These are phyloP conservation scores for Nannizziopsis barbatae DNA, from an alignment of 2,329 filamentous ascomycete genomes.

Conservation along the genomic window DNA sequence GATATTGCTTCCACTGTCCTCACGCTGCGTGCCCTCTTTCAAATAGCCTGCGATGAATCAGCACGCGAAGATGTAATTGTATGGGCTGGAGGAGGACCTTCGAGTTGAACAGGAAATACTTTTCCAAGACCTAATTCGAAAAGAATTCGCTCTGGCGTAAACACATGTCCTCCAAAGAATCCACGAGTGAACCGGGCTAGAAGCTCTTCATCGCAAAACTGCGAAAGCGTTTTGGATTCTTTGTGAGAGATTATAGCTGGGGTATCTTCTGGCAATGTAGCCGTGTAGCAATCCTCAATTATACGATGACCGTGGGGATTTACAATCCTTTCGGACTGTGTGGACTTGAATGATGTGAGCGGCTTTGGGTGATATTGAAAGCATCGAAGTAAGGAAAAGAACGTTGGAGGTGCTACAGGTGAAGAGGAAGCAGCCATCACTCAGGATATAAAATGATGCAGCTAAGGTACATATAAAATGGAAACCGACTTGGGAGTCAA, in stretches of 20 bases:
- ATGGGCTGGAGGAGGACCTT: neutral
- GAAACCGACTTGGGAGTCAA: neutral
- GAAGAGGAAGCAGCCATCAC: neutral
- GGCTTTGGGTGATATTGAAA: slow-evolving; percentile 6
- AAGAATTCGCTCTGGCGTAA: slow-evolving; percentile 9
- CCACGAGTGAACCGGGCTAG: slow-evolving; percentile 12
- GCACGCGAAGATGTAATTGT: neutral
- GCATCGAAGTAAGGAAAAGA: slow-evolving; percentile 5
- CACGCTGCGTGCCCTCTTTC: neutral
- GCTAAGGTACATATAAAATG: neutral
- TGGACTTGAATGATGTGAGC: slow-evolving; percentile 6
- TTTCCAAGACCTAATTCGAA: neutral
- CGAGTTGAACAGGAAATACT: slow-evolving; percentile 7
- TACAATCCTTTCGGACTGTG: slow-evolving; percentile 2
- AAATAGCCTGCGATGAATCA: neutral
- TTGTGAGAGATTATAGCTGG: neutral
- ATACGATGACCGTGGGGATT: slow-evolving; percentile 10
- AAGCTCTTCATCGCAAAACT: slow-evolving; percentile 12
- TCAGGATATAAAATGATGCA: neutral
- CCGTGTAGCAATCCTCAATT: slow-evolving; percentile 9
- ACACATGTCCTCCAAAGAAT: slow-evolving; percentile 12
- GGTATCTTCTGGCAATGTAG: slow-evolving; percentile 1
- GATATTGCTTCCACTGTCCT: neutral
- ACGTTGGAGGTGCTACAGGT: slow-evolving; percentile 3
- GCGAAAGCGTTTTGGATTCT: neutral